Conservation (phyloP, 1,284 basidiomycete species). For the Phylloporus sp. region DNA sequence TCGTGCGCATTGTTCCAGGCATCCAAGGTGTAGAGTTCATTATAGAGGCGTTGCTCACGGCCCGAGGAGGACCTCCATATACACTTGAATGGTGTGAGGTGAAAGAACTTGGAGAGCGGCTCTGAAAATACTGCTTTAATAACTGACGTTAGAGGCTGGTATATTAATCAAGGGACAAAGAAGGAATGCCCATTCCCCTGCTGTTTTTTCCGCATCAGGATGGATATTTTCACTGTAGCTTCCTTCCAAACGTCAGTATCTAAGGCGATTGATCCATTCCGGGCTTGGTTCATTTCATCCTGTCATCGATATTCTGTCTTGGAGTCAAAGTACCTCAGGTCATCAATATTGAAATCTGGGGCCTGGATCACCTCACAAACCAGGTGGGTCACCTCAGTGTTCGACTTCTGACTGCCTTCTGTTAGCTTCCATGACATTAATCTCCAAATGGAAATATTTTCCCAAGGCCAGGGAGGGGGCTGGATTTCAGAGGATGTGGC, state of each 20-base stretch:
- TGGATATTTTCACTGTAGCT: not conserved
- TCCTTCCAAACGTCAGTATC: not conserved
- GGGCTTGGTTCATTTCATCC: not conserved
- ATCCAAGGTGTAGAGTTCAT: constrained; percentile 2
- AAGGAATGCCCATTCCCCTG: not conserved
- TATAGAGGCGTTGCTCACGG: not conserved
- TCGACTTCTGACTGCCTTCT: not conserved
- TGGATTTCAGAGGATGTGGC: not conserved
- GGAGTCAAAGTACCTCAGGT: not conserved
- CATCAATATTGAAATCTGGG: not conserved
- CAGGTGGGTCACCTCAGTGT: not conserved
- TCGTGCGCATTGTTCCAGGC: not conserved
- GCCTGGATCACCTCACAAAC: not conserved
- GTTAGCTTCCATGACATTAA: not conserved
- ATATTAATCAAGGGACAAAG: not conserved
- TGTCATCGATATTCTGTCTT: not conserved
- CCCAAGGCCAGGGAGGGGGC: not conserved
- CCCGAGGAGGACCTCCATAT: not conserved
- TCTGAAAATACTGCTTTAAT: not conserved
- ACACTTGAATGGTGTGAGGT: not conserved
- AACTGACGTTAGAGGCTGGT: not conserved
- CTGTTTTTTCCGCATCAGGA: not conserved
- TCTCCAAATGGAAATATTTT: not conserved
- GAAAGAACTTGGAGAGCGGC: not conserved
- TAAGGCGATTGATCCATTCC: not conserved